phyloP scores from a whole-genome alignment of 345 rosid genomes.

The Ceriops tagal region DNA sequence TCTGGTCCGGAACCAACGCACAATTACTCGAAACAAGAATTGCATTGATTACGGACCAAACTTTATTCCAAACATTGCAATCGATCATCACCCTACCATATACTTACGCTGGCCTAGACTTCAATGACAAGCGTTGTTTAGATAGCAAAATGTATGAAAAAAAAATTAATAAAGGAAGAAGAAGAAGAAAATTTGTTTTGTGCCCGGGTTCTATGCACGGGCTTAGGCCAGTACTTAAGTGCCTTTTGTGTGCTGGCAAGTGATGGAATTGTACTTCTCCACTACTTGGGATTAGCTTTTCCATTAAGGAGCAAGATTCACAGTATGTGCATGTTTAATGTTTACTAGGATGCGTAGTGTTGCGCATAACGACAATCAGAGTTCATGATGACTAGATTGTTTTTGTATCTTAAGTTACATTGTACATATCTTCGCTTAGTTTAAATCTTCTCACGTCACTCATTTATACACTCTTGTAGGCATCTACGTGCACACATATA shows the following conservation, averaged over 20 bases:
- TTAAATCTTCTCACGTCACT: no score
- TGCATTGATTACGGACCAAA: slow-evolving; percentile 21
- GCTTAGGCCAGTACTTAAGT: neutral
- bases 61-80: slow-evolving; percentile 25
- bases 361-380: no score
- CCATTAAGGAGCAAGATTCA: slow-evolving; percentile 12
- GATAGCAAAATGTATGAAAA: neutral
- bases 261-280: neutral
- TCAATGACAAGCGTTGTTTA: neutral
- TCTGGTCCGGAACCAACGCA: slow-evolving; percentile 24
- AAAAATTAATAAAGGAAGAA: no score
- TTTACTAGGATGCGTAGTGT: neutral
- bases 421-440: no score
- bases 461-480: no score
- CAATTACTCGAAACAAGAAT: neutral
- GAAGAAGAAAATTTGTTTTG: neutral
- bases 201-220: slow-evolving; percentile 4
- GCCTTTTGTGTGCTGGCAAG: neutral
- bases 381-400: no score
- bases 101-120: no score
- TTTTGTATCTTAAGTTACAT: no score
- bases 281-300: neutral
- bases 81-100: neutral
- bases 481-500: neutral
- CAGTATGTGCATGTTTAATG: neutral